These are phyloP conservation scores for Citrus cavaleriei DNA, from an alignment of 345 rosid species.

Conservation along the genomic window DNA sequence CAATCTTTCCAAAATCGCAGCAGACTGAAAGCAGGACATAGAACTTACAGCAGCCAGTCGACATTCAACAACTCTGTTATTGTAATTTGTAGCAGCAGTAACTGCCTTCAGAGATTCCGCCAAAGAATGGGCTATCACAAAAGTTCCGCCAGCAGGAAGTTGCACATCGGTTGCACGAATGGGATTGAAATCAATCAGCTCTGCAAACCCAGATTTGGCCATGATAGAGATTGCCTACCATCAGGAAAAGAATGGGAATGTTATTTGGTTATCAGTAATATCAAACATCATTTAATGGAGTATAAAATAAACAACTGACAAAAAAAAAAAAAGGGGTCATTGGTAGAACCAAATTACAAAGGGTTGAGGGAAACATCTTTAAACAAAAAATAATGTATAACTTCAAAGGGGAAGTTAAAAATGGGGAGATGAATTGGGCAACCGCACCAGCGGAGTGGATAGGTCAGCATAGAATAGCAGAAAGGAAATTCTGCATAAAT, in stretches of 20 bases:
- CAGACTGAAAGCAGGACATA: not conserved
- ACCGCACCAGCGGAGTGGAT: not conserved
- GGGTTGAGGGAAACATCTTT: not conserved
- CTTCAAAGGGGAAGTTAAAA: not conserved
- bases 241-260: slow-evolving; percentile 3
- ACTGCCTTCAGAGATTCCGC: slow-evolving; percentile 97
- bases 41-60: slow-evolving; percentile 83
- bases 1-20: not conserved
- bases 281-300: not conserved
- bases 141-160: slow-evolving; percentile 95
- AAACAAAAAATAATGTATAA: not conserved
- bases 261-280: not conserved
- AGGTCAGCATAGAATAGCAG: not conserved
- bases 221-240: slow-evolving; percentile 92
- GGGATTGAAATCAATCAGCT: slow-evolving; percentile 99
- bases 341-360: not conserved
- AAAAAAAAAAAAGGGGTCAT: not conserved
- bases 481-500: not conserved
- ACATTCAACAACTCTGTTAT: slow-evolving; percentile 96
- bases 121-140: slow-evolving; percentile 89
- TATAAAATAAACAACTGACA: not conserved
- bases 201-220: slow-evolving; percentile 97
- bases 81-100: slow-evolving; percentile 93
- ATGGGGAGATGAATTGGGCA: not conserved
- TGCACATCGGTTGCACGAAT: slow-evolving; percentile 91